These are phyloP conservation scores for Phaeosphaeria sp. DNA, from an alignment of 2,329 filamentous ascomycete genomes.

Conservation along the genomic window DNA sequence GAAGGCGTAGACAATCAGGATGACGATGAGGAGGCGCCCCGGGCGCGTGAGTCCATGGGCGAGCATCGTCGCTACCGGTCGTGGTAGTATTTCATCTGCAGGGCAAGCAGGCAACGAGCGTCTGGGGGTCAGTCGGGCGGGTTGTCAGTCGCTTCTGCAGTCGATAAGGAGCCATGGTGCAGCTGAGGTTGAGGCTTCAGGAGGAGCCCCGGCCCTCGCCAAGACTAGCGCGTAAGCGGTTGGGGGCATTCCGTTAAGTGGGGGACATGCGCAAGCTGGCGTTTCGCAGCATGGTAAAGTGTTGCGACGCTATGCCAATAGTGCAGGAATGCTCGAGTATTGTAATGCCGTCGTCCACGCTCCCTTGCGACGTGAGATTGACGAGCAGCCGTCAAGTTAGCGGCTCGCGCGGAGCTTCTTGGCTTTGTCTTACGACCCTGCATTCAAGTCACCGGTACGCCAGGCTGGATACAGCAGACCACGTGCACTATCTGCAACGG, in stretches of 20 bases:
- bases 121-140: neutral
- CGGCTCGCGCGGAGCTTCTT: too few relatives aligned
- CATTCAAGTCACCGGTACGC: too few relatives aligned
- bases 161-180: neutral
- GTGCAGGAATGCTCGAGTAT: too few relatives aligned
- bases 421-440: too few relatives aligned
- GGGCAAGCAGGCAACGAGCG: neutral
- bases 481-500: too few relatives aligned
- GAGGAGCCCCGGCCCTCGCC: neutral
- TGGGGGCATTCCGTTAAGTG: neutral
- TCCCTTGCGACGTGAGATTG: too few relatives aligned
- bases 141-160: neutral
- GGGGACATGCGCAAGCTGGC: neutral
- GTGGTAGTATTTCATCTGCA: slow-evolving; percentile 12
- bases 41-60: slow-evolving; percentile 29
- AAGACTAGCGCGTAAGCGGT: neutral
- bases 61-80: slow-evolving; percentile 30
- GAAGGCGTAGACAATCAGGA: slow-evolving; percentile 32
- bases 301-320: too few relatives aligned
- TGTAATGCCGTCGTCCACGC: too few relatives aligned
- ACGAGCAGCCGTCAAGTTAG: too few relatives aligned
- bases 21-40: slow-evolving; percentile 26
- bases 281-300: too few relatives aligned
- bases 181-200: neutral
- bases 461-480: too few relatives aligned